Evolutionary conservation across 2,329 filamentous ascomycete genomes (phyloP), one percentile per base, ranked within the genome.

Genomic region (Tolypocladium guangdongense): DNA sequence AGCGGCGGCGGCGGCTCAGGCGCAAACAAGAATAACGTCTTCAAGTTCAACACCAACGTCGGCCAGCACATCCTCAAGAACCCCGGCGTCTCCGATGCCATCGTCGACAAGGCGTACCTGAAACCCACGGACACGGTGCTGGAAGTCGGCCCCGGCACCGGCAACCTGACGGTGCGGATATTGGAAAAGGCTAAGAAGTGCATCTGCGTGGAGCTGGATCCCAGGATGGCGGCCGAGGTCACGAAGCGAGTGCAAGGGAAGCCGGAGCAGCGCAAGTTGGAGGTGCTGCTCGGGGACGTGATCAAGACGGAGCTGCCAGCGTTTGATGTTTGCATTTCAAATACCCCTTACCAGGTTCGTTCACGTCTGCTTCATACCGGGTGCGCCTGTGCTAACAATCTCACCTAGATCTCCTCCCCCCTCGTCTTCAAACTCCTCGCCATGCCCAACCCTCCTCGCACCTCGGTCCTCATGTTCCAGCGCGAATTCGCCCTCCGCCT

Each of bases 21-120:
- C 53, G 52, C 59, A n/a, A 60, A 56, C 54, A 75, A 75, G 64
- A 90, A 95, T 74, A 91, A 88, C 63, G 89, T 96, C 71, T 97
- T 97, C 82, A 95, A 95, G 69, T 95, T 96, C 83, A 96, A 95
- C 76, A 93, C 87, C 62, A 77, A 92, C 68, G 82, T 93, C 60
- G 90, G 92, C 62, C 78, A 81, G 67, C 90, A 97, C 70, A 93
- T 99, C 57, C 79, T 97, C 59, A 96, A 96, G 70, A 95, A 95
- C 69, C 88, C 88, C 1, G 87, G 88, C 63, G 87, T 95, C 49
- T 87, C 88, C 5, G 84, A 88, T 65, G 84, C 84, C 51, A 92
- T 74, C 54, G 71, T 74, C 58, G 68, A 70, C 56, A 97, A 97
- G 74, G 88, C 90, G 18, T 83, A 86, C 62, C 78, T 99, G 39